Evolutionary conservation across 495 filamentous ascomycete species (phyloP).

Genomic region (Pseudoneurospora amorphoporcata): DNA sequence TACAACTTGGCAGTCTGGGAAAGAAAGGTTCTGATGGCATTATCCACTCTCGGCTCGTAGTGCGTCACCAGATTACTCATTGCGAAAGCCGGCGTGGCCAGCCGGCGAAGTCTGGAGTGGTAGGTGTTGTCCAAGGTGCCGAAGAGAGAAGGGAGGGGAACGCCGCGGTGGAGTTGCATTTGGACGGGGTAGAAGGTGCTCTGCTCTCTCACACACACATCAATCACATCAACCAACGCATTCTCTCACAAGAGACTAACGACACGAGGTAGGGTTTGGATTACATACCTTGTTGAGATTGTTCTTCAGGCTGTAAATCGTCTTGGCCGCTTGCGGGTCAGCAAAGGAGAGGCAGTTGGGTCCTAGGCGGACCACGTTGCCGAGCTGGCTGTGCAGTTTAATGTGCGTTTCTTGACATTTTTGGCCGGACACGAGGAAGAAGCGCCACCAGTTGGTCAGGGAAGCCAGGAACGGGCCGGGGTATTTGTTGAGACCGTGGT

Average conservation of each 20-base stretch:
- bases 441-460: slow-evolving; percentile 11
- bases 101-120: slow-evolving; percentile 16
- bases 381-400: slow-evolving; percentile 23
- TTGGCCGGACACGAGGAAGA: slow-evolving; percentile 4
- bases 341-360: slow-evolving; percentile 28
- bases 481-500: not conserved
- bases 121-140: slow-evolving; percentile 15
- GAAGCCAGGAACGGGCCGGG: slow-evolving; percentile 16
- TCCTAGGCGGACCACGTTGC: slow-evolving; percentile 24
- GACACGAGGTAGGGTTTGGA: too few species aligned
- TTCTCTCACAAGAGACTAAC: too few species aligned
- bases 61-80: slow-evolving; percentile 40
- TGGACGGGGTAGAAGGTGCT: slow-evolving; percentile 18
- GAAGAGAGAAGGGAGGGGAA: slow-evolving; percentile 17
- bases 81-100: slow-evolving; percentile 38
- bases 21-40: slow-evolving; percentile 38
- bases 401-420: slow-evolving; percentile 11
- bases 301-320: slow-evolving; percentile 14
- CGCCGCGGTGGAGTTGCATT: slow-evolving; percentile 14
- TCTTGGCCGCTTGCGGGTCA: slow-evolving; percentile 13
- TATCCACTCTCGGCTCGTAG: slow-evolving; percentile 47
- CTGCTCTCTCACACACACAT: not conserved
- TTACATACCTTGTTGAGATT: slow-evolving; percentile 15
- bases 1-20: slow-evolving; percentile 33
- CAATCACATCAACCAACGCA: too few species aligned